Conservation (phyloP, 2,329 filamentous ascomycete genomes). For the Penicillium sp. region DNA sequence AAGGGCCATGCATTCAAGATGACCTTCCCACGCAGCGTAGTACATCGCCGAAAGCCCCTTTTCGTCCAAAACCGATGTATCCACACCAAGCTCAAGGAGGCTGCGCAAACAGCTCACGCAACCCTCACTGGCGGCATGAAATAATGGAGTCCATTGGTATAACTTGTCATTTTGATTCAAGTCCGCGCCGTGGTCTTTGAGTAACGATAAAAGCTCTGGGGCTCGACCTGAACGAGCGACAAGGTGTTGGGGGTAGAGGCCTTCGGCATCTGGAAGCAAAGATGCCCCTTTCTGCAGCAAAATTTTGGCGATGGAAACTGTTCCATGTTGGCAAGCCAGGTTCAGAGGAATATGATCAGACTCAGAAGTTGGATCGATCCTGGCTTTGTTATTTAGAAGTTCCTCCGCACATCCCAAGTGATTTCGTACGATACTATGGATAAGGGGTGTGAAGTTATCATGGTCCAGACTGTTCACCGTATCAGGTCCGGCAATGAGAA, state of each 20-base stretch:
- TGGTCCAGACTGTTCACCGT: slow-evolving; percentile 89
- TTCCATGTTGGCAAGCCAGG: slow-evolving; percentile 89
- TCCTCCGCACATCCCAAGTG: slow-evolving; percentile 75
- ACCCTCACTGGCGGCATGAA: slow-evolving; percentile 94
- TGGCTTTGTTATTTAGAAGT: slow-evolving; percentile 72
- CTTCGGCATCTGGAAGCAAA: slow-evolving; percentile 92
- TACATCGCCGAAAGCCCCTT: slow-evolving; percentile 94
- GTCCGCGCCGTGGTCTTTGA: slow-evolving; percentile 83
- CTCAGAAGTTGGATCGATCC: slow-evolving; percentile 79
- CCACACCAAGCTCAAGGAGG: slow-evolving; percentile 72
- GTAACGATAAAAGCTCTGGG: slow-evolving; percentile 70
- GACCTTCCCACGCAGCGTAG: slow-evolving; percentile 97
- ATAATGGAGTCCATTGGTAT: slow-evolving; percentile 94
- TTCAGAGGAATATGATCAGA: slow-evolving; percentile 93
- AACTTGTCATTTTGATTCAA: slow-evolving; percentile 91
- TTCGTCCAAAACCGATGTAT: slow-evolving; percentile 79
- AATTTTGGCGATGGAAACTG: slow-evolving; percentile 76
- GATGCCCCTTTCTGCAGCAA: slow-evolving; percentile 75
- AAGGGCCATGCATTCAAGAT: slow-evolving; percentile 88
- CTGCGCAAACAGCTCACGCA: slow-evolving; percentile 83
- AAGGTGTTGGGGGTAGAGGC: slow-evolving; percentile 92
- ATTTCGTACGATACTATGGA: slow-evolving; percentile 89
- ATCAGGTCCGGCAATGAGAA: slow-evolving; percentile 64
- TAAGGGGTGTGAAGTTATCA: slow-evolving; percentile 93
- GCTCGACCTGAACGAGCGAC: slow-evolving; percentile 85